Conservation (phyloP, 345 rosid genomes). For the Brassica juncea region DNA sequence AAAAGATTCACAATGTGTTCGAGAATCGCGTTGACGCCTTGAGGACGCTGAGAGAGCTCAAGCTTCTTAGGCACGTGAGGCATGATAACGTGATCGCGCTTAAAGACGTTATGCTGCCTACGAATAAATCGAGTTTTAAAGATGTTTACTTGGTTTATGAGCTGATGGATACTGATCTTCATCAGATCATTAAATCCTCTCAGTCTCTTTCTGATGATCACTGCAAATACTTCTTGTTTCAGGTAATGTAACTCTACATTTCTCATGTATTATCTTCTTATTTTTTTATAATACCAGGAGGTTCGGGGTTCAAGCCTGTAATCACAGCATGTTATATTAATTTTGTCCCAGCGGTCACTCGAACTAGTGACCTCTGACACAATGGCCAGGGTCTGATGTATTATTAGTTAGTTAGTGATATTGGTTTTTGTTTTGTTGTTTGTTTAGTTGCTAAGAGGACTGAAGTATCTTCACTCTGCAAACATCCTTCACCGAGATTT, state of each 20-base stretch:
- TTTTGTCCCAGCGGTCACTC: too few relatives aligned
- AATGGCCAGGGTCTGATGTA: too few relatives aligned
- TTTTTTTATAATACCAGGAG: neutral
- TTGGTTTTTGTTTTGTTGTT: neutral
- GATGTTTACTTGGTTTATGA: conserved; percentile 92
- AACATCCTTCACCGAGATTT: conserved; percentile 87
- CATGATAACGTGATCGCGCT: conserved; percentile 81
- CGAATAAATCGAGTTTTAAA: conserved; percentile 52
- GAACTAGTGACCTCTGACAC: too few relatives aligned
- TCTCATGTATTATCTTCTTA: neutral
- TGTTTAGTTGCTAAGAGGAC: conserved; percentile 70
- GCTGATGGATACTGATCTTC: conserved; percentile 92
- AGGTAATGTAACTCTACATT: conserved; percentile 46
- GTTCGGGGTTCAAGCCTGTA: too few relatives aligned
- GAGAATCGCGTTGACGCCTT: conserved; percentile 65
- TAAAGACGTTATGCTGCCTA: conserved; percentile 87
- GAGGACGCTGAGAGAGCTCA: conserved; percentile 76
- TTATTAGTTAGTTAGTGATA: too few relatives aligned
- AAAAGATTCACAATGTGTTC: conserved; percentile 81
- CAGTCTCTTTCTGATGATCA: conserved; percentile 76
- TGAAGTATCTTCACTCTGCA: conserved; percentile 92
- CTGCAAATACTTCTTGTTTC: conserved; percentile 77
- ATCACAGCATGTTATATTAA: too few relatives aligned
- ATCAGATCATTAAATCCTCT: conserved; percentile 76
- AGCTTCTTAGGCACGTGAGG: conserved; percentile 72